Evolutionary conservation across 2,329 filamentous ascomycete genomes (phyloP).

Genomic region (Colletotrichum tanaceti): DNA sequence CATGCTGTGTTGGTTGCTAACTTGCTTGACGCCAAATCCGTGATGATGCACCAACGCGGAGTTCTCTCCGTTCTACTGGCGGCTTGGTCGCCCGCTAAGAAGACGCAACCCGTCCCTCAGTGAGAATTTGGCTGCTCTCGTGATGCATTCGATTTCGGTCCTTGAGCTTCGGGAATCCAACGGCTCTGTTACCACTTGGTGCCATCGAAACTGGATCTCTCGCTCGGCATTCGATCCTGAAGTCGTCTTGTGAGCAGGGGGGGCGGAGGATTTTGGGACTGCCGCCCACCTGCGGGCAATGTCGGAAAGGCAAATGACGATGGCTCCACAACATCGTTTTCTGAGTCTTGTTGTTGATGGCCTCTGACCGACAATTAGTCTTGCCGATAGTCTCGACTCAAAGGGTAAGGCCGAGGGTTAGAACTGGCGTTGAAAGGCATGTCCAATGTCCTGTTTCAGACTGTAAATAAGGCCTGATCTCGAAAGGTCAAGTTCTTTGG

Average conservation of each 20-base stretch:
- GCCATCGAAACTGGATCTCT: not conserved
- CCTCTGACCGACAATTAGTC: not conserved
- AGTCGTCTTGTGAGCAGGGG: not conserved
- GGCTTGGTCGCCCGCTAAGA: not conserved
- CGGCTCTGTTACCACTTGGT: not conserved
- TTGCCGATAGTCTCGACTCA: not conserved
- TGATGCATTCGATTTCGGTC: not conserved
- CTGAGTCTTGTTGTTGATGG: not conserved
- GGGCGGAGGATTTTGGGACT: not conserved
- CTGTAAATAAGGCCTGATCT: too few relatives aligned
- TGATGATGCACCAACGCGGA: not conserved
- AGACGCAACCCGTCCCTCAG: not conserved
- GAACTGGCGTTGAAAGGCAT: too few relatives aligned
- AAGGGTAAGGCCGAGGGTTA: too few relatives aligned
- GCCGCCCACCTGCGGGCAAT: conserved; percentile 17
- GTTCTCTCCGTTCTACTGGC: not conserved
- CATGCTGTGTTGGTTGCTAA: too few relatives aligned
- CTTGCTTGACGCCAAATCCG: not conserved
- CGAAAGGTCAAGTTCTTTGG: too few relatives aligned
- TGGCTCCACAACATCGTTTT: conserved; percentile 15
- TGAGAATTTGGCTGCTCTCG: not conserved
- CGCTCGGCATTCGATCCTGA: not conserved
- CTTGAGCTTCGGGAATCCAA: not conserved
- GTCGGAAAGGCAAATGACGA: not conserved
- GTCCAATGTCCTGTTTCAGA: too few relatives aligned